Evolutionary conservation across 2,329 filamentous ascomycete genomes (phyloP), one percentile per base, ranked within the genome.

Genomic region (Phialocephala subalpina): DNA sequence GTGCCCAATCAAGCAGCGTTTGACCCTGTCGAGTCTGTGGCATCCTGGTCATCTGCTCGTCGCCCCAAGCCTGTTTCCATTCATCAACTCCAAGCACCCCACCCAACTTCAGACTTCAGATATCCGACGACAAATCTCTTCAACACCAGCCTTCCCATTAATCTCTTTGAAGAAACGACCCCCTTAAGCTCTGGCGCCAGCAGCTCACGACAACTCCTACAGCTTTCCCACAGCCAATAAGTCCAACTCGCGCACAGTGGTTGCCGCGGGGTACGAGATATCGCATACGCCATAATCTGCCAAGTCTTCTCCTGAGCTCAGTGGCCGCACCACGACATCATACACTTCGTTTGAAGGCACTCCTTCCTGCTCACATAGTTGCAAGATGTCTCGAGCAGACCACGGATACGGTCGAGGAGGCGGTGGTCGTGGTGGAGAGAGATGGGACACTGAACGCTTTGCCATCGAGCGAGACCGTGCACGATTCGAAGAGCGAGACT

Each of bases 371-470:
- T 29, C 49, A 29, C 12, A 12, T 11, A 33, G 3, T 25, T 53
- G 12, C 25, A 33, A 53, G 25, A 53, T 53, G 49, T 53, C 49
- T 29, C 49, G 49, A 53, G 38, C 38, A 52, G 49, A 36, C 29
- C 22, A 36, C 29, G 70, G 66, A 12, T 67, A 33, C 20, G 66
- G 66, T 66, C 73, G 76, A 58, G 66, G 67, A 47, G 63, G 70
- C 33, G 29, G 29, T 59, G 66, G 67, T 52, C 63, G 70, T 36
- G 72, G 72, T 25, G 72, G 67, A 11, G 67, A 74, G 38, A 79
- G 82, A 72, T 89, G 85, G 85, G 86, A 89, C 72, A 81, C 81
- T 56, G 86, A 86, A 68, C 86, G 86, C 69, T 83, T 85, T 72
- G 69, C 75, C 40, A 74, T 75, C 62, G 82, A 84, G 64, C 80